These are phyloP conservation scores for Crucibulum laeve DNA, from an alignment of 768 basidiomycete genomes.

Conservation along the genomic window DNA sequence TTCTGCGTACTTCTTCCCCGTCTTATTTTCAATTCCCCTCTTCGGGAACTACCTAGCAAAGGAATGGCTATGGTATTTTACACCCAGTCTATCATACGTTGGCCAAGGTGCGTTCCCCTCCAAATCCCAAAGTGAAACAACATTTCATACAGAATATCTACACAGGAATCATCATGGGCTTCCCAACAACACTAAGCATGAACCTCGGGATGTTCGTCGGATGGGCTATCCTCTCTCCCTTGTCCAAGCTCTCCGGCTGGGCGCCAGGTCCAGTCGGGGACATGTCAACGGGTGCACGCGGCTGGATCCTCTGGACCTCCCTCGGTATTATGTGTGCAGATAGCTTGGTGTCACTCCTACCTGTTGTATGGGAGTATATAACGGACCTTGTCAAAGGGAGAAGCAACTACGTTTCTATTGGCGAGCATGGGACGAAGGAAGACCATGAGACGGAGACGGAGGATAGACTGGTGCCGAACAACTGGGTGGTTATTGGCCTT, in stretches of 20 bases:
- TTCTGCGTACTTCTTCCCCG: conserved; percentile 83
- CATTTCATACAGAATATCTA: background rate
- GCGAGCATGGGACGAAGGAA: conserved; percentile 21
- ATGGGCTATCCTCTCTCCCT: conserved; percentile 90
- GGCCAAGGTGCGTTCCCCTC: conserved; percentile 66
- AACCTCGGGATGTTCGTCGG: conserved; percentile 94
- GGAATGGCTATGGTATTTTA: conserved; percentile 92
- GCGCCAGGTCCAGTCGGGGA: conserved; percentile 90
- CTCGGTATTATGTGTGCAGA: conserved; percentile 96
- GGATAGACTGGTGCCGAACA: conserved; percentile 74
- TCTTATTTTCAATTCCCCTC: conserved; percentile 81
- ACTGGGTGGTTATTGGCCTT: conserved; percentile 76
- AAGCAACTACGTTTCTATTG: conserved; percentile 16
- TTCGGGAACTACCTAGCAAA: conserved; percentile 81
- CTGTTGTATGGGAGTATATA: conserved; percentile 58
- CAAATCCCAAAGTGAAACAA: conserved; percentile 4
- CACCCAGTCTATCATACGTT: conserved; percentile 87
- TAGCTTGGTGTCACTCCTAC: conserved; percentile 79
- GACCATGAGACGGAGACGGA: conserved; percentile 72
- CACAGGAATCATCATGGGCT: conserved; percentile 94
- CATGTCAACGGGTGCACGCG: conserved; percentile 84
- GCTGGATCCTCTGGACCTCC: conserved; percentile 96
- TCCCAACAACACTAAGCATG: conserved; percentile 92
- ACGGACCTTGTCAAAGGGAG: conserved; percentile 23
- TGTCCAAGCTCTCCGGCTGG: conserved; percentile 82